Evolutionary conservation across 192 early-diverging fungal genomes (phyloP), one percentile per base, ranked within the genome.

Genomic region (Rhizoclosmatium sp.): DNA sequence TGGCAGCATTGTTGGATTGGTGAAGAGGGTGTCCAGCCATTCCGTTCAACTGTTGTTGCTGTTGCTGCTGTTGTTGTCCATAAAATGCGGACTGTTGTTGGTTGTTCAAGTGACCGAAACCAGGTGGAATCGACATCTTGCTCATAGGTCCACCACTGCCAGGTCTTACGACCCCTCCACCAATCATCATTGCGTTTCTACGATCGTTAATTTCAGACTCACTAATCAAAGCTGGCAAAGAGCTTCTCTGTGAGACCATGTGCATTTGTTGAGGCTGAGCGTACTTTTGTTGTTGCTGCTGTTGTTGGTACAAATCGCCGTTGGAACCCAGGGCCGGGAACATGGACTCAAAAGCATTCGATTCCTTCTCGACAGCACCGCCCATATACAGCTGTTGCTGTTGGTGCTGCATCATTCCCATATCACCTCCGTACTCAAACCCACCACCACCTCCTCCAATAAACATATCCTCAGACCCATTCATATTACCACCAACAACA

Each of bases 51-150:
- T 69, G 62, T 39, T 76, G 76, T 59, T 73, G 80, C 73, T 68
- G 73, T 23, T 76, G 80, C 21, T 19, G 73, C 47, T 67, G 73
- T 47, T 47, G 65, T 69, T 81, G 42, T 76, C 49, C 14, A 80
- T 51, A 64, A 9, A 21, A 67, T n/a, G 12, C 49, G 21, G 45
- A 39, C 5, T 76, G 65, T 23, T 54, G 64, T 21, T 48, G 71
- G 31, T 48, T 31, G 49, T 59, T 47, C 4, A 39, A 14, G 56
- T 60, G 45, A 21, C 21, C 42, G 59, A 62, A 65, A 44, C 67
- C 59, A 58, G 62, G 45, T 41, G 60, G 77, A 47, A 54, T 40
- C 40, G 67, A 49, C 23, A 49, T 61, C 41, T 48, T 51, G 48
- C 46, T 12, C 14, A 54, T 54, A 12, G 9, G 31, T 31, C 31